Percentiles rank a stretch among this genome's conserved stretches.
Evolutionary conservation across 371 early-diverging fungal species (phyloP).

Genomic region (Mucor mucedo): DNA sequence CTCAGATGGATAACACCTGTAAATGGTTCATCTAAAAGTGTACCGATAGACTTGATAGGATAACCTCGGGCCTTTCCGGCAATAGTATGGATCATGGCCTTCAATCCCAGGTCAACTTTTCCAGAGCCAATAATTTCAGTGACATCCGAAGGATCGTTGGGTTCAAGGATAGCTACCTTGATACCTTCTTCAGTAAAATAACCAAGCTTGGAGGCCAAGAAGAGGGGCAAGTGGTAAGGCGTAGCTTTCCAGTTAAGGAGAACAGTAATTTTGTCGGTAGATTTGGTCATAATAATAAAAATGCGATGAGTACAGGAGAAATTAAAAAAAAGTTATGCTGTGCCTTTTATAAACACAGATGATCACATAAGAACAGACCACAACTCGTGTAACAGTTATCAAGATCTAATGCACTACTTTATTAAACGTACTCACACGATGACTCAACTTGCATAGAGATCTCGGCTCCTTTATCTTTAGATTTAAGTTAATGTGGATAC

Average conservation of each 20-base stretch:
- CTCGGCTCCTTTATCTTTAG: background rate
- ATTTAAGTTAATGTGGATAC: background rate
- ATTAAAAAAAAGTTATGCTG: no score
- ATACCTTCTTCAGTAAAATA: conserved; percentile 66
- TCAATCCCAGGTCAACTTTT: conserved; percentile 66
- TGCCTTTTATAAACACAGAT: background rate
- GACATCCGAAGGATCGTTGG: conserved; percentile 69
- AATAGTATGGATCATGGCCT: conserved; percentile 78
- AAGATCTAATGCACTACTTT: background rate
- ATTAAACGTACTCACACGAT: conserved; percentile 8
- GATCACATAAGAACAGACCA: background rate
- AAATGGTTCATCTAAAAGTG: conserved; percentile 70
- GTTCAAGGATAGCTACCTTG: conserved; percentile 70
- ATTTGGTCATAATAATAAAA: conserved; percentile 7
- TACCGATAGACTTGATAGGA: conserved; percentile 69
- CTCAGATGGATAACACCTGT: conserved; percentile 68
- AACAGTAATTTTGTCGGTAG: conserved; percentile 64
- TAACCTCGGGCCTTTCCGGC: conserved; percentile 72
- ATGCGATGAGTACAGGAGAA: background rate
- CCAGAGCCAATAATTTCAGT: conserved; percentile 73
- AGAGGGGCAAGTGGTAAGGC: conserved; percentile 71
- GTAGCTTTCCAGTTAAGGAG: conserved; percentile 67
- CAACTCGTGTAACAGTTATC: background rate
- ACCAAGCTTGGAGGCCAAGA: conserved; percentile 64
- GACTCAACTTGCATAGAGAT: conserved; percentile 17